Evolutionary conservation across 768 basidiomycete genomes (phyloP), one percentile per base, ranked within the genome.

Genomic region (Roridomyces roridus): DNA sequence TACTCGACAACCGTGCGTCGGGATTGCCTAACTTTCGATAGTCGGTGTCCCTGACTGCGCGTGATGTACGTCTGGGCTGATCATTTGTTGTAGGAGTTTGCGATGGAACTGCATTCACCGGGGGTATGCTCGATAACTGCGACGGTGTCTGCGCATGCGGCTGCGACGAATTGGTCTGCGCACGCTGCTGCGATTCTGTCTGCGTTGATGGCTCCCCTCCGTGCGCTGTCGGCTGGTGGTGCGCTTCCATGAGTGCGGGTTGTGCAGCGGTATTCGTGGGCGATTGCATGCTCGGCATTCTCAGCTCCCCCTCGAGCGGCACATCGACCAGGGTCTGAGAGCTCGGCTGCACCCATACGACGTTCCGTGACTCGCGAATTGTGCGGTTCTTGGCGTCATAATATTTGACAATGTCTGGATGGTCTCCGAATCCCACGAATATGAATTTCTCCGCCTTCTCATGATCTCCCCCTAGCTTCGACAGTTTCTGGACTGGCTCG

Each of bases 361-460:
- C 39, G 12, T 48, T 58, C 23, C 50, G 26, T 15, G 57, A 51
- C 46, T 58, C 57, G 17, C 51, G 45, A n/a, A 58, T 48, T 24
- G 12, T 26, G 21, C 43, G 48, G 5, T 35, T 40, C 10, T 43
- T 21, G 17, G 51, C 24, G 29, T 66, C 52, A 23, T 58, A 66
- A 42, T 64, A 66, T 14, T 45, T 35, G 18, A 66, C 51, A 3
- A 51, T 48, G 10, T 26, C 37, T 15, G 53, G 20, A 29, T 48
- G 44, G 6, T 58, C 59, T 23, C 29, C 40, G 46, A 51, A 64
- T 5, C 62, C 50, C 14, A 66, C 50, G 18, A 66, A 66, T 4
- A 45, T 56, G 20, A 46, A 49, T 49, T 60, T 53, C 17, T 43
- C 20, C 9, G 59, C 54, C 39, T 59, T 64, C 12, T 50, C 48